phyloP scores from a whole-genome alignment of 1,284 basidiomycete genomes.

The Xanthoconium separans region DNA sequence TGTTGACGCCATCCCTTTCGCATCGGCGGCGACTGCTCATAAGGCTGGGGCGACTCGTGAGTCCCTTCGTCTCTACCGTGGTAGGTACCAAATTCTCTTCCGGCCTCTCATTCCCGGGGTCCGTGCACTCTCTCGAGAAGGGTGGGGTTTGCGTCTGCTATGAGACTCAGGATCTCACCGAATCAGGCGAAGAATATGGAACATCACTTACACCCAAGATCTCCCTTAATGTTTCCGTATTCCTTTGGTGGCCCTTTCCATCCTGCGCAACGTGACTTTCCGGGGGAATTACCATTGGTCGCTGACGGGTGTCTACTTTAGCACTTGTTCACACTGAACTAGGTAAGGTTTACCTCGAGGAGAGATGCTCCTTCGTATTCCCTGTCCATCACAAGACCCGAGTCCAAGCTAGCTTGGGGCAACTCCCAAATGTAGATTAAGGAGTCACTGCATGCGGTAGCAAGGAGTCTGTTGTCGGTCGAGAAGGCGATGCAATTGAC shows the following conservation, averaged over 20 bases:
- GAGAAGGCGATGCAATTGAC: constrained; percentile 29
- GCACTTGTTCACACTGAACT: background rate
- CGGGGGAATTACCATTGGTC: constrained; percentile 1
- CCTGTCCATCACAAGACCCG: constrained; percentile 27
- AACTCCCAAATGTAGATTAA: constrained; percentile 28
- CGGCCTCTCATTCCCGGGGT: constrained; percentile 3
- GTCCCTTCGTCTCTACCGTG: constrained; percentile 1
- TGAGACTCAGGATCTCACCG: constrained; percentile 8
- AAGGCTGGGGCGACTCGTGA: constrained; percentile 9
- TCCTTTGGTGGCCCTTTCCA: background rate
- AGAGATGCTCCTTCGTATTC: constrained; percentile 23
- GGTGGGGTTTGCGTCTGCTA: constrained; percentile 13
- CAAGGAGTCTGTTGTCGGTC: constrained; percentile 26
- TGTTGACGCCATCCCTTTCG: background rate
- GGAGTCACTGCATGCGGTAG: constrained; percentile 28
- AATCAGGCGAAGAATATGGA: background rate
- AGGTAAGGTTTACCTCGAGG: constrained; percentile 23
- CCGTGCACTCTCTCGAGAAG: constrained; percentile 4
- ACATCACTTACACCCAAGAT: constrained; percentile 19
- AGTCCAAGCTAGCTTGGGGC: constrained; percentile 29
- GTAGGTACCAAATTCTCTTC: constrained; percentile 8
- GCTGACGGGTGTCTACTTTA: constrained; percentile 14
- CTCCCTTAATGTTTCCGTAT: constrained; percentile 12
- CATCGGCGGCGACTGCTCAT: constrained; percentile 2
- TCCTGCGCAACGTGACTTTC: constrained; percentile 4